These are phyloP conservation scores for Hypomontagnella monticulosa DNA, from an alignment of 495 filamentous ascomycete species.

Conservation along the genomic window DNA sequence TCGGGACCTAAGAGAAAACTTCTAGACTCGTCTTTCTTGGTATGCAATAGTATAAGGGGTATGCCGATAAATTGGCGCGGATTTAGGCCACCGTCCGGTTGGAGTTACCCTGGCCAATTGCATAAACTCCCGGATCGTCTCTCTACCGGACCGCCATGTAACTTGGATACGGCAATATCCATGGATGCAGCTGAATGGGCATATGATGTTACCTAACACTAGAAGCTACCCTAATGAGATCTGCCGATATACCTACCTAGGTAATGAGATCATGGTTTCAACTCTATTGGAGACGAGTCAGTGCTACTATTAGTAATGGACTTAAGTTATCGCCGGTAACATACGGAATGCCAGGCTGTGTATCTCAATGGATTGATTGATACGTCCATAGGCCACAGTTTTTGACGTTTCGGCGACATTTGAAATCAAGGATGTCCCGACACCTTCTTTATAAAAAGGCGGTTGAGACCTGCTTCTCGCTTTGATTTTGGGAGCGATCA, in stretches of 20 bases:
- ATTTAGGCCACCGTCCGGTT: too few relatives aligned
- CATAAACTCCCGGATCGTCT: too few relatives aligned
- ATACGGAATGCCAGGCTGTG: neutral
- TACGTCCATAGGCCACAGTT: too few relatives aligned
- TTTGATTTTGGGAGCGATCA: neutral
- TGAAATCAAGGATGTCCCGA: neutral
- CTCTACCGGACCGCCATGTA: too few relatives aligned
- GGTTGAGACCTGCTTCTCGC: neutral
- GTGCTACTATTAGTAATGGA: constrained; percentile 4
- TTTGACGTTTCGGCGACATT: neutral
- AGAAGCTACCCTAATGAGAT: neutral
- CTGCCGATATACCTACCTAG: neutral
- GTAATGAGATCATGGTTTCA: constrained; percentile 9
- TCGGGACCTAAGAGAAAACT: too few relatives aligned
- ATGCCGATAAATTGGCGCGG: too few relatives aligned
- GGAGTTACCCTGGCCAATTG: too few relatives aligned
- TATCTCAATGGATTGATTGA: neutral
- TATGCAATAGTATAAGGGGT: too few relatives aligned
- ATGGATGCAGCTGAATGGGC: too few relatives aligned
- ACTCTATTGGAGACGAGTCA: neutral
- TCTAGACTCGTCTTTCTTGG: too few relatives aligned
- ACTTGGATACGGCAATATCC: too few relatives aligned
- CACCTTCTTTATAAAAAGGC: constrained; percentile 14
- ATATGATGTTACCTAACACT: neutral
- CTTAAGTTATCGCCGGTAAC: constrained; percentile 1